Percentiles rank a stretch among this genome's conserved stretches.
Evolutionary conservation across 768 basidiomycete species (phyloP).

Genomic region (Suillus discolor): DNA sequence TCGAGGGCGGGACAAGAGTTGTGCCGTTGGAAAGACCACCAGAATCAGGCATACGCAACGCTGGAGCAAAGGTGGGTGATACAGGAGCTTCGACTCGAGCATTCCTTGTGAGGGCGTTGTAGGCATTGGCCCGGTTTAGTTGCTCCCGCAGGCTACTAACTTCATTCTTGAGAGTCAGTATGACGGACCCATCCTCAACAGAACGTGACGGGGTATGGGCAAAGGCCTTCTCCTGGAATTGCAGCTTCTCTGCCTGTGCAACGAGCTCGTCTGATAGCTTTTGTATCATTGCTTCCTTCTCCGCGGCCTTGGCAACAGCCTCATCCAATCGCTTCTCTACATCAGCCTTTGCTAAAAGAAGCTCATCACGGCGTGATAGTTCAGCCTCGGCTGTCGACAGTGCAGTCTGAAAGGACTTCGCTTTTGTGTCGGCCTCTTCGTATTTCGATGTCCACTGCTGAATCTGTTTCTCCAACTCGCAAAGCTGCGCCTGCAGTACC

Average conservation of each 20-base stretch:
- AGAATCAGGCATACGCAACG: conserved; percentile 58
- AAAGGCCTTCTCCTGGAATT: conserved; percentile 70
- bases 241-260: conserved; percentile 74
- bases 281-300: conserved; percentile 85
- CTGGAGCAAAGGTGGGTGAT: conserved; percentile 87
- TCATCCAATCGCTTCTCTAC: conserved; percentile 84
- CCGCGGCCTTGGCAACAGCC: conserved; percentile 64
- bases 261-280: conserved; percentile 79
- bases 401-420: conserved; percentile 71
- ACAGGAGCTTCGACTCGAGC: conserved; percentile 69
- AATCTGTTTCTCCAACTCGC: conserved; percentile 82
- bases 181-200: conserved; percentile 84
- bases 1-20: conserved; percentile 37
- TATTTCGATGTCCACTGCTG: conserved; percentile 84
- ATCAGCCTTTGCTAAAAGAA: conserved; percentile 74
- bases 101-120: conserved; percentile 82
- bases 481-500: conserved; percentile 73
- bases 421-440: conserved; percentile 80
- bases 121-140: conserved; percentile 91
- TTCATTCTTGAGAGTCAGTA: conserved; percentile 89
- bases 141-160: conserved; percentile 92
- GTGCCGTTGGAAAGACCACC: conserved; percentile 45
- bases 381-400: conserved; percentile 74
- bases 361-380: conserved; percentile 67
- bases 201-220: conserved; percentile 66